Evolutionary conservation across 352 stramenopile species (phyloP).

Genomic region (Globisporangium viniferum): DNA sequence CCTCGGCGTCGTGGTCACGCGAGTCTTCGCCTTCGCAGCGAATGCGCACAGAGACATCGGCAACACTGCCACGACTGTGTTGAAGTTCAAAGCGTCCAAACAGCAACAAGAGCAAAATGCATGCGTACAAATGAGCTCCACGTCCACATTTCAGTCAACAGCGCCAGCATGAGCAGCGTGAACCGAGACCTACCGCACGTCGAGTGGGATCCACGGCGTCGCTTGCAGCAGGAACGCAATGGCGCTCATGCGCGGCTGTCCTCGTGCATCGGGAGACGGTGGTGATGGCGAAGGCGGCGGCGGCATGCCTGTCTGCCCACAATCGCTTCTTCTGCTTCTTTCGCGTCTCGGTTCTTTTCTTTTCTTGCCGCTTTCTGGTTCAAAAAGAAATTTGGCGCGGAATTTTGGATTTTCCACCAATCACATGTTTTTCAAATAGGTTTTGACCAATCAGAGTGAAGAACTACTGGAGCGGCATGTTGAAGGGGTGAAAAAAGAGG

Average conservation of each 20-base stretch:
- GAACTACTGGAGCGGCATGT: background rate
- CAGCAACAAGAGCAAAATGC: background rate
- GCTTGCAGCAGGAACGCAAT: slow-evolving; percentile 54
- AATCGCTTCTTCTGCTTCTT: background rate
- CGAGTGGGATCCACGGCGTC: slow-evolving; percentile 41
- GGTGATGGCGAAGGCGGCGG: background rate
- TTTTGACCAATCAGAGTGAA: background rate
- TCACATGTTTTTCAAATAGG: background rate
- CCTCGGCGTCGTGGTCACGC: slow-evolving; percentile 16
- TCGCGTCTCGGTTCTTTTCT: background rate
- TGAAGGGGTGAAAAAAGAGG: background rate
- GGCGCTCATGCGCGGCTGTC: slow-evolving; percentile 18
- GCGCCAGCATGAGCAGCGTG: background rate
- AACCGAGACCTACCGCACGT: slow-evolving; percentile 29
- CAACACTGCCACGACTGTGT: slow-evolving; percentile 41
- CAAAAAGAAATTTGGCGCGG: background rate
- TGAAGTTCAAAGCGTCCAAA: background rate
- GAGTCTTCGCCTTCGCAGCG: slow-evolving; percentile 10
- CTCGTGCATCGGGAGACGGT: background rate
- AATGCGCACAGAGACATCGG: slow-evolving; percentile 43
- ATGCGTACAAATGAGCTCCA: background rate
- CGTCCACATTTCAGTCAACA: background rate
- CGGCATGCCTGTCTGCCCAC: slow-evolving; percentile 4
- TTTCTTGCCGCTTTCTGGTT: background rate
- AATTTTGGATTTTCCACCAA: background rate